These are phyloP conservation scores for Coriaria nepalensis DNA, from an alignment of 306 rosid species.

Conservation along the genomic window DNA sequence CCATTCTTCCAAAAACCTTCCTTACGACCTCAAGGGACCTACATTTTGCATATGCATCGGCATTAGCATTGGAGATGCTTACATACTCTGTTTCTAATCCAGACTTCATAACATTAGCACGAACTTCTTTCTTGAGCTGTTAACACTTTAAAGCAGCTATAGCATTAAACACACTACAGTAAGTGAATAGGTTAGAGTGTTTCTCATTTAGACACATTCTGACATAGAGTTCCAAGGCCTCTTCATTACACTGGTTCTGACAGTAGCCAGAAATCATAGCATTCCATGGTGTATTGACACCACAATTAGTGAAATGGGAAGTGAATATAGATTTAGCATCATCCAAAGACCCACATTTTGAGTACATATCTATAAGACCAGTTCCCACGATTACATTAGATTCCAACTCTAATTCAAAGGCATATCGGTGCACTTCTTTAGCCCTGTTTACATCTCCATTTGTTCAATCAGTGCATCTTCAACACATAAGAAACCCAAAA, in stretches of 20 bases:
- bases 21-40: constrained; percentile 42
- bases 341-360: constrained; percentile 39
- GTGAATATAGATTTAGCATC: constrained; percentile 40
- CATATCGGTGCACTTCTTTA: constrained; percentile 32
- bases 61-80: constrained; percentile 48
- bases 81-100: constrained; percentile 23
- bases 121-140: constrained; percentile 26
- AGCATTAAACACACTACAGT: constrained; percentile 52
- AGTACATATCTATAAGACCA: constrained; percentile 57
- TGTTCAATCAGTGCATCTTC: constrained; percentile 72
- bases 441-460: constrained; percentile 44
- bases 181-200: constrained; percentile 41
- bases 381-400: constrained; percentile 47
- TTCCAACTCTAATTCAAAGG: constrained; percentile 37
- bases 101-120: constrained; percentile 37
- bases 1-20: constrained; percentile 37
- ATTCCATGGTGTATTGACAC: constrained; percentile 55
- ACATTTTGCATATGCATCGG: constrained; percentile 52
- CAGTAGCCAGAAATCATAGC: constrained; percentile 66
- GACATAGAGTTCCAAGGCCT: constrained; percentile 44
- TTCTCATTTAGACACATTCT: constrained; percentile 36
- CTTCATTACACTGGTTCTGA: constrained; percentile 31
- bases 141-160: constrained; percentile 36
- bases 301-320: constrained; percentile 23
- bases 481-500: constrained; percentile 41